Conservation (phyloP, 257 asterid species). For the Coffea canephora region DNA sequence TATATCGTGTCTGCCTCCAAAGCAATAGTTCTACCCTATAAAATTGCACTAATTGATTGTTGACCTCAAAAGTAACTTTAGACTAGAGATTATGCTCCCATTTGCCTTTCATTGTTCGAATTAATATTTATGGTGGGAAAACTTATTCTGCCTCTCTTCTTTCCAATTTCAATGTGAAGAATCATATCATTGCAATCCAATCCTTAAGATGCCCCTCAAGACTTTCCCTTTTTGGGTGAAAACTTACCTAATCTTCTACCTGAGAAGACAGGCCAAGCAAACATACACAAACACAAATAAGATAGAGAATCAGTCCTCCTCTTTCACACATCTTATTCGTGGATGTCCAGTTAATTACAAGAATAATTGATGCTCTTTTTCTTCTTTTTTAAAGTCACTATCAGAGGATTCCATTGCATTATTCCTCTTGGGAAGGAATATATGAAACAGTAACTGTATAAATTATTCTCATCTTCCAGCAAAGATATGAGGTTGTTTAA, state of each 20-base stretch:
- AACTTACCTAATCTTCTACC: neutral
- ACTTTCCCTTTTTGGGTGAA: neutral
- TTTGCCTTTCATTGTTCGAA: neutral
- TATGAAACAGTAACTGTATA: neutral
- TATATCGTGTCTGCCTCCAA: neutral
- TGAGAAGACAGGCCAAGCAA: neutral
- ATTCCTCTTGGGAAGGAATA: neutral
- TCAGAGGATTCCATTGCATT: constrained; percentile 1
- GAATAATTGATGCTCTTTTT: neutral
- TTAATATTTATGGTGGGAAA: neutral
- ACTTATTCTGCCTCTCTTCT: neutral
- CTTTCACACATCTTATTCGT: neutral
- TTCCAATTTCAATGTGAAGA: neutral
- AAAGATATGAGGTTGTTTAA: neutral
- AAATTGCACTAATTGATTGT: neutral
- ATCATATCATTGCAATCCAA: neutral
- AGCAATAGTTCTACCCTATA: neutral
- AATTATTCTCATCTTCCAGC: neutral
- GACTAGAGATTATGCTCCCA: neutral
- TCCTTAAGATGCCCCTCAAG: neutral
- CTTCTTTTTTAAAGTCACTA: neutral
- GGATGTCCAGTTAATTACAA: neutral
- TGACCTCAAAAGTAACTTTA: constrained; percentile 4
- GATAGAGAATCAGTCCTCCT: neutral
- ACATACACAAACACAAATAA: neutral